These are phyloP conservation scores for Mesembryanthemum crystallinum DNA, from an alignment of 148 eudicot species.

Conservation along the genomic window DNA sequence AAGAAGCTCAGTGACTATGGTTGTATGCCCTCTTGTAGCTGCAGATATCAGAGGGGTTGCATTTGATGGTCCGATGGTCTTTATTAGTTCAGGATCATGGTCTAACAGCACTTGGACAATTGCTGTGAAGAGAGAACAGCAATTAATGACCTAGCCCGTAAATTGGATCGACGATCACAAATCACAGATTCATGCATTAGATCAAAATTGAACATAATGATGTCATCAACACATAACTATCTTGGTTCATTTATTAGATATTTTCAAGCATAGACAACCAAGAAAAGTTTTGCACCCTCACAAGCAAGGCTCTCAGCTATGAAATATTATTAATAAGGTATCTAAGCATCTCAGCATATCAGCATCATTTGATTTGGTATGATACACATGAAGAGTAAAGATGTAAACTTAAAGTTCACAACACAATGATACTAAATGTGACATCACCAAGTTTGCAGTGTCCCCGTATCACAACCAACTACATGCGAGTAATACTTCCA, in stretches of 20 bases:
- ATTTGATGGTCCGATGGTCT: conserved; percentile 63
- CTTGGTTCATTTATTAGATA: background rate
- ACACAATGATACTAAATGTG: background rate
- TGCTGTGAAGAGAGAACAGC: conserved; percentile 40
- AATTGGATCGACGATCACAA: background rate
- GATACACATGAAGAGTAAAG: background rate
- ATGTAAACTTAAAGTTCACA: background rate
- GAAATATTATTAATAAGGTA: background rate
- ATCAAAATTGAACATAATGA: background rate
- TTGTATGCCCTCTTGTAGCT: conserved; percentile 69
- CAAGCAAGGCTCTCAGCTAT: background rate
- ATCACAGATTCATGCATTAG: background rate
- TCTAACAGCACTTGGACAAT: conserved; percentile 71
- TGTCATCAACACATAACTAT: background rate
- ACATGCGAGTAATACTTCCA: background rate
- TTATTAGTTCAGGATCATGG: conserved; percentile 59
- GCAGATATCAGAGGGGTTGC: conserved; percentile 83
- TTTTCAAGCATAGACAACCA: background rate
- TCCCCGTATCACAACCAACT: background rate
- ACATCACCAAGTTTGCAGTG: background rate
- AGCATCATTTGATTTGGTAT: background rate
- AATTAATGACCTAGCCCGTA: conserved; percentile 13
- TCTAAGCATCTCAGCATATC: background rate
- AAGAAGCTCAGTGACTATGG: conserved; percentile 63
- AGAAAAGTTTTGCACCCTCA: background rate